Conservation (phyloP, 2,329 filamentous ascomycete species). For the Paracoccidioides lutzii region DNA sequence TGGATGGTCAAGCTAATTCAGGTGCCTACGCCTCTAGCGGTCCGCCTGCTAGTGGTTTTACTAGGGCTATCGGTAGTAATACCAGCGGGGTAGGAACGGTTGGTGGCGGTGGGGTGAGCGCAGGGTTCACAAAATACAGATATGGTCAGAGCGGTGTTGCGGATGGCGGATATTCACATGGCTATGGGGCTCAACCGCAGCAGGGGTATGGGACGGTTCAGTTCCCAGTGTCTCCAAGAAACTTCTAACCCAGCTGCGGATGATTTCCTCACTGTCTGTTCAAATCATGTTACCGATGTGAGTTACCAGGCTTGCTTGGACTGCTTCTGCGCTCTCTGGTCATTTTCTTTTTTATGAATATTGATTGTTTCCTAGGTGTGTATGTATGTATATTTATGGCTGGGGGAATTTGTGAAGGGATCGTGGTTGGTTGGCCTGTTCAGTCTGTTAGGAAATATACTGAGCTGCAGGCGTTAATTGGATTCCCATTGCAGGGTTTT, state of each 20-base stretch:
- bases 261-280: not conserved
- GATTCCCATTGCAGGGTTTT: too few relatives aligned
- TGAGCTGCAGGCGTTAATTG: too few relatives aligned
- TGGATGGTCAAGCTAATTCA: not conserved
- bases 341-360: too few relatives aligned
- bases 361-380: too few relatives aligned
- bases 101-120: not conserved
- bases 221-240: not conserved
- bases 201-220: not conserved
- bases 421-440: too few relatives aligned
- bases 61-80: not conserved
- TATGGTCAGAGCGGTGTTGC: slow-evolving; percentile 9
- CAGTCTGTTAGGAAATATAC: too few relatives aligned
- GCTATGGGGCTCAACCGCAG: slow-evolving; percentile 6
- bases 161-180: slow-evolving; percentile 8
- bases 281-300: too few relatives aligned
- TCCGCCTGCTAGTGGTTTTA: not conserved
- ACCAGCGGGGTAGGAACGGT: not conserved
- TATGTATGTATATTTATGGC: not conserved
- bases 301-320: too few relatives aligned
- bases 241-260: not conserved
- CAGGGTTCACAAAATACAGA: slow-evolving; percentile 4
- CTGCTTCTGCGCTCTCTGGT: not conserved
- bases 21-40: not conserved
- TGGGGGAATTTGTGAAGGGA: too few relatives aligned